These are phyloP conservation scores for Pleurostoma richardsiae DNA, from an alignment of 2,329 filamentous ascomycete genomes.

Conservation along the genomic window DNA sequence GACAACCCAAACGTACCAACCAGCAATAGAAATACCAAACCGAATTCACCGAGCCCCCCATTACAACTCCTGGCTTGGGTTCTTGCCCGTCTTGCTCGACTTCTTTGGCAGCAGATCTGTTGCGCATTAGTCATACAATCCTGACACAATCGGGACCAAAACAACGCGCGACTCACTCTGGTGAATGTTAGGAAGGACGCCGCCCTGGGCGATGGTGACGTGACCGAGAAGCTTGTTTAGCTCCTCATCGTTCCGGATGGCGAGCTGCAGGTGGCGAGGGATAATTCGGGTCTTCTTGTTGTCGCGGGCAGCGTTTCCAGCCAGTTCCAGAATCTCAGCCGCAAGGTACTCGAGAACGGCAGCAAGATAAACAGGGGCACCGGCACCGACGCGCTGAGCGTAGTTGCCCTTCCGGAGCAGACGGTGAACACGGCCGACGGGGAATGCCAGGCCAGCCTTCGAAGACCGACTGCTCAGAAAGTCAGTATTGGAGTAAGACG, in stretches of 20 bases:
- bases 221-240: conserved; percentile 97
- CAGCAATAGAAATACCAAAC: conserved; percentile 55
- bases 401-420: conserved; percentile 99
- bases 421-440: conserved; percentile 98
- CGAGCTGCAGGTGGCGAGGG: conserved; percentile 95
- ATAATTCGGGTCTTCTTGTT: conserved; percentile 99
- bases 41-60: conserved; percentile 21
- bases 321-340: conserved; percentile 97
- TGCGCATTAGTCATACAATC: not conserved
- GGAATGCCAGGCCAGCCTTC: conserved; percentile 98
- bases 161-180: conserved; percentile 64
- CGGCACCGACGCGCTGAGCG: conserved; percentile 97
- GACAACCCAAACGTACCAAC: conserved; percentile 66
- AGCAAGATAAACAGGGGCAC: conserved; percentile 94
- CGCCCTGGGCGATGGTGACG: conserved; percentile 94
- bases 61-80: conserved; percentile 91
- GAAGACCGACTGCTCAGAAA: conserved; percentile 73
- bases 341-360: conserved; percentile 98
- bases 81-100: conserved; percentile 92
- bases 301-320: conserved; percentile 96
- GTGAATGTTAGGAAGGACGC: conserved; percentile 96
- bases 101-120: conserved; percentile 98
- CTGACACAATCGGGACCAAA: too few species aligned
- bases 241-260: conserved; percentile 99
- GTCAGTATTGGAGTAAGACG: not conserved